Base-by-base conservation (phyloP, 2,329 filamentous ascomycete genomes). In the Bisporella sp. region DNA sequence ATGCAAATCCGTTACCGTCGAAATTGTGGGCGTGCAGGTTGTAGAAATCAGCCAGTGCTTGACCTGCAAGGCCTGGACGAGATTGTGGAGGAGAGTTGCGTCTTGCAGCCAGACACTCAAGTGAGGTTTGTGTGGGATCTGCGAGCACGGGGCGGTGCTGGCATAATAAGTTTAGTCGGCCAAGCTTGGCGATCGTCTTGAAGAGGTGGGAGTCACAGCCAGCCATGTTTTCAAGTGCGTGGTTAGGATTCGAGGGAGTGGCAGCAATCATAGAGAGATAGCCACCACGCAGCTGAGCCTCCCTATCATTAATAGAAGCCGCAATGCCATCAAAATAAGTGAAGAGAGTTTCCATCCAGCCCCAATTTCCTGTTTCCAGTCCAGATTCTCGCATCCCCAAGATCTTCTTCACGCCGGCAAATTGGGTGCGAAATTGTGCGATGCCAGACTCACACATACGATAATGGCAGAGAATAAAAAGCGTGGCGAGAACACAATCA, bases 321-420 rank as follows among this genome's bases (percentile, higher is more conserved):
- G 89, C 90, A 71, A 96, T 89, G 49, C 91, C 89, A 66, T 96
- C 92, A 64, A 95, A 95, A 76, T 92, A 95, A 33, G 89, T 93
- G 64, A 96, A 96, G 59, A 96, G 82, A 41, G 89, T 84, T 62
- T 95, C 88, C 73, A 96, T 92, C 91, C 91, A 96, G 9, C 84
- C 81, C 52, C 89, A 86, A 54, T 90, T 87, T 46, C 82, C 72
- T 9, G 74, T 74, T 43, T 79, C 67, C 62, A 82, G 62, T 65
- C 76, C 69, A 64, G 80, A 73, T 57, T 85, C 79, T 52, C 90
- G 79, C 71, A 96, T 80, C 4, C 84, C 80, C 8, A 96, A 77
- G 32, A 97, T 82, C 72, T 95, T 95, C 69, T 90, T 91, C 39
- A 96, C 90, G 0, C 92, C 91, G 1, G 89, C 89, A 62, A 96